Evolutionary conservation across 345 rosid species (phyloP).

Genomic region (Melastoma malabathricum): DNA sequence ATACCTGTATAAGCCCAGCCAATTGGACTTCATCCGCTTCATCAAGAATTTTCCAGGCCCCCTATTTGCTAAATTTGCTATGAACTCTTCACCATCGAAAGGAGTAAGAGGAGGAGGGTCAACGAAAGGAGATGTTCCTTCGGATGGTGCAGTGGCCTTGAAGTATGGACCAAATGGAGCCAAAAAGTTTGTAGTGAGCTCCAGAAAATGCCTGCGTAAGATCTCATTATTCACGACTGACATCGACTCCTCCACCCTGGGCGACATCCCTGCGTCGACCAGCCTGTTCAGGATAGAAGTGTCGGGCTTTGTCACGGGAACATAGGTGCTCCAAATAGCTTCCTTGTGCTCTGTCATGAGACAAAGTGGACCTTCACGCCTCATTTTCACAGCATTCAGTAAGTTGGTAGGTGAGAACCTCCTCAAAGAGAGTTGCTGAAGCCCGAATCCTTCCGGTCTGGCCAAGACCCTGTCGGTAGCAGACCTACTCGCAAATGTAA

Average conservation of each 20-base stretch:
- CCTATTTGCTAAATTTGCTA: constrained; percentile 63
- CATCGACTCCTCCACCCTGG: constrained; percentile 97
- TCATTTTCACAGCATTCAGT: constrained; percentile 67
- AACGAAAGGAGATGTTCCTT: constrained; percentile 77
- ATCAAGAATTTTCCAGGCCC: constrained; percentile 88
- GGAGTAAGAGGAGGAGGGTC: constrained; percentile 79
- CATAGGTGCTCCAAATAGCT: constrained; percentile 84
- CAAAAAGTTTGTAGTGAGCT: constrained; percentile 89
- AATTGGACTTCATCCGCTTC: constrained; percentile 90
- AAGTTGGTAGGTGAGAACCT: constrained; percentile 80
- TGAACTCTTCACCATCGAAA: constrained; percentile 58
- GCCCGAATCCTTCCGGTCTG: constrained; percentile 61
- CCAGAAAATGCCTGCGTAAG: constrained; percentile 89
- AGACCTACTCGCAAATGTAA: constrained; percentile 42
- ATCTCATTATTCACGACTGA: constrained; percentile 96
- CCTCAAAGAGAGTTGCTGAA: constrained; percentile 67
- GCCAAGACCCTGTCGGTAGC: constrained; percentile 48
- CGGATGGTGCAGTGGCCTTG: constrained; percentile 59
- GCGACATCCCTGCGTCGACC: constrained; percentile 87
- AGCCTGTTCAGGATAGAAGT: constrained; percentile 90
- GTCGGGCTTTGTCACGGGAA: constrained; percentile 83
- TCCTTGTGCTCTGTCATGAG: constrained; percentile 98
- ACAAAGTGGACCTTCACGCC: constrained; percentile 92
- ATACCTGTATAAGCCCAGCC: constrained; percentile 93
- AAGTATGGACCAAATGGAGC: constrained; percentile 96